Percentiles rank a stretch among this genome's conserved stretches.
Conservation (phyloP, 2,329 filamentous ascomycete genomes). For the Thelonectria rubi region DNA sequence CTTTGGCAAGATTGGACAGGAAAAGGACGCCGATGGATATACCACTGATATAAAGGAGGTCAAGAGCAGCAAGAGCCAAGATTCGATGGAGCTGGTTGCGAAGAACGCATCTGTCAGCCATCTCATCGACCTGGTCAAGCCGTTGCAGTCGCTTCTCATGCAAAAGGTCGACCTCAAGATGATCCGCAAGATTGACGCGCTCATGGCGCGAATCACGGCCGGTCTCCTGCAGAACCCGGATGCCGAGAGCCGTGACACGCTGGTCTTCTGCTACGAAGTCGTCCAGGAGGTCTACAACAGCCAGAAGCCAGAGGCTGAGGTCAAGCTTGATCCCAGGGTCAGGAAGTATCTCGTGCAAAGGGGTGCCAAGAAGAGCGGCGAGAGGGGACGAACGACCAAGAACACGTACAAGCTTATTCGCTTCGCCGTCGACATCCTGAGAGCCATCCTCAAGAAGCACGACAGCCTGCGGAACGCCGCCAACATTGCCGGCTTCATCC, state of each 20-base stretch:
- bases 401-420: conserved; percentile 87
- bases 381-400: conserved; percentile 76
- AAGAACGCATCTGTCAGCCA: conserved; percentile 80
- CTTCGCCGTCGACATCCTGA: conserved; percentile 87
- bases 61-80: conserved; percentile 97
- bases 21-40: conserved; percentile 97
- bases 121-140: conserved; percentile 78
- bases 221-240: conserved; percentile 85
- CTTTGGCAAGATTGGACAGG: conserved; percentile 89
- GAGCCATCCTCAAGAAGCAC: conserved; percentile 86
- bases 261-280: conserved; percentile 96
- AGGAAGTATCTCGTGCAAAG: conserved; percentile 84
- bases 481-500: conserved; percentile 87
- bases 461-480: conserved; percentile 79
- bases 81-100: conserved; percentile 93
- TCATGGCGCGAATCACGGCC: conserved; percentile 82
- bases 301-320: conserved; percentile 59
- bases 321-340: conserved; percentile 68
- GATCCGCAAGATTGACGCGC: conserved; percentile 88
- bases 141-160: conserved; percentile 79
- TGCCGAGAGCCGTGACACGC: conserved; percentile 79
- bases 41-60: conserved; percentile 96
- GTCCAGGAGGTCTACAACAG: conserved; percentile 85
- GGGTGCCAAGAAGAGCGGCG: conserved; percentile 77
- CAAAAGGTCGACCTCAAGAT: conserved; percentile 87